A percentile compares a stretch with the other conserved stretches of the same genome.
phyloP scores from a whole-genome alignment of 768 basidiomycete genomes.

The Termitomyces bulborhizus region DNA sequence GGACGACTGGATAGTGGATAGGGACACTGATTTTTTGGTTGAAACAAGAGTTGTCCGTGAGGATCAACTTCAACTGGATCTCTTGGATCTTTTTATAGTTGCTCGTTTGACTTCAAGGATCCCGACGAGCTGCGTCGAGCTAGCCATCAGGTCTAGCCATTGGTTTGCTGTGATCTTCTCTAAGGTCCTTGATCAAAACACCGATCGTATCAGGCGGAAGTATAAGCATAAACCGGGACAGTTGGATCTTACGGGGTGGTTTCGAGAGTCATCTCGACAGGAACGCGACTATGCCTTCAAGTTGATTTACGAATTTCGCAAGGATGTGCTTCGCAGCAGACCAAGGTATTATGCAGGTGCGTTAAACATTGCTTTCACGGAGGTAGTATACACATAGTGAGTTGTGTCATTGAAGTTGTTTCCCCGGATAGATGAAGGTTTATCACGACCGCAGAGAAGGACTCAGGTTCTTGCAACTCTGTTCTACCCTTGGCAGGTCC shows the following conservation, averaged over 20 bases:
- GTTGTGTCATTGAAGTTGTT: too few species aligned
- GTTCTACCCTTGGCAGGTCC: too few species aligned
- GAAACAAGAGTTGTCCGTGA: background rate
- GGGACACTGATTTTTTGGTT: background rate
- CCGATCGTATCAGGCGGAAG: background rate
- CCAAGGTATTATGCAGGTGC: background rate
- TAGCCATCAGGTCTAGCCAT: background rate
- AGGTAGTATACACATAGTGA: background rate
- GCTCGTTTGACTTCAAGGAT: background rate
- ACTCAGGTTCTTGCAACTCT: too few species aligned
- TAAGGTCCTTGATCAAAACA: background rate
- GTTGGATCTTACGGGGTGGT: background rate
- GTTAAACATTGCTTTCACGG: background rate
- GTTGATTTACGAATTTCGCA: background rate
- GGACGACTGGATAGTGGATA: background rate
- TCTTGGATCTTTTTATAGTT: slow-evolving; percentile 2
- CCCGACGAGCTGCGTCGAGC: background rate
- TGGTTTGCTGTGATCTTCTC: slow-evolving; percentile 6
- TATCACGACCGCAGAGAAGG: background rate
- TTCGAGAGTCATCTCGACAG: background rate
- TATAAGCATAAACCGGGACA: background rate
- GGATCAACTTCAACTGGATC: background rate
- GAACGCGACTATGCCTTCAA: background rate
- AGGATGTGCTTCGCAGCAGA: background rate
- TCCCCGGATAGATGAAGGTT: background rate